phyloP scores from a whole-genome alignment of 352 stramenopile genomes.

The Peronosclerospora sorghi region DNA sequence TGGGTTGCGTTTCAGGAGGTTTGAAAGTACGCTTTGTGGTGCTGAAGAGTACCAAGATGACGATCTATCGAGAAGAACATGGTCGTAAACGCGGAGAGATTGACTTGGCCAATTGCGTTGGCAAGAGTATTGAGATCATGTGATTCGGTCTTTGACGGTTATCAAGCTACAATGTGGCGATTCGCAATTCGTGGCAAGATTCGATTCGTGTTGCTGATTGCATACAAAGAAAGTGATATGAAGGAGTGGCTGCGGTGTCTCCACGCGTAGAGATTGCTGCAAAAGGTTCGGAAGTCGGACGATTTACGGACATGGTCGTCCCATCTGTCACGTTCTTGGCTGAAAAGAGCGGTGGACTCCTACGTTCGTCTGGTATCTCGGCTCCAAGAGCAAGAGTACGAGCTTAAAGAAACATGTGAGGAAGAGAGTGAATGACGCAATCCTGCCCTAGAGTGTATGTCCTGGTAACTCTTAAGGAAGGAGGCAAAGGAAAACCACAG shows the following conservation, averaged over 20 bases:
- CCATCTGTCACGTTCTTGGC: conserved; percentile 54
- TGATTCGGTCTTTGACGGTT: conserved; percentile 70
- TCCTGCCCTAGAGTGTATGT: neutral
- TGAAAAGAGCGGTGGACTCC: conserved; percentile 34
- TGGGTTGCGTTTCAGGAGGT: conserved; percentile 31
- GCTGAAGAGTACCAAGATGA: conserved; percentile 54
- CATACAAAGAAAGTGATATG: conserved; percentile 76
- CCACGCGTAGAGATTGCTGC: conserved; percentile 52
- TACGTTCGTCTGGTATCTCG: conserved; percentile 39
- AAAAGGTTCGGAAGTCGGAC: conserved; percentile 33
- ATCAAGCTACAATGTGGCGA: conserved; percentile 68
- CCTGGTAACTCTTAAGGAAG: conserved; percentile 4
- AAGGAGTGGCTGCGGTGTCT: conserved; percentile 77
- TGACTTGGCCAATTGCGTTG: conserved; percentile 49
- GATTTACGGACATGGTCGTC: conserved; percentile 62
- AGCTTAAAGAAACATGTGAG: conserved; percentile 7
- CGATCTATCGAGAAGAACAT: conserved; percentile 61
- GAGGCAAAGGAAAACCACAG: conserved; percentile 7
- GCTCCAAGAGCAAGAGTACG: conserved; percentile 10
- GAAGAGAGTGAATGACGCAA: neutral
- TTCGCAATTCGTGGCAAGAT: conserved; percentile 58
- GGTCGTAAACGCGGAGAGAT: conserved; percentile 60
- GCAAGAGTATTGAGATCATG: conserved; percentile 73
- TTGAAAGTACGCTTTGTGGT: conserved; percentile 75
- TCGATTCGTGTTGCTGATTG: conserved; percentile 52